These are phyloP conservation scores for Solanum medicagineum DNA, from an alignment of 257 asterid species.

Conservation along the genomic window DNA sequence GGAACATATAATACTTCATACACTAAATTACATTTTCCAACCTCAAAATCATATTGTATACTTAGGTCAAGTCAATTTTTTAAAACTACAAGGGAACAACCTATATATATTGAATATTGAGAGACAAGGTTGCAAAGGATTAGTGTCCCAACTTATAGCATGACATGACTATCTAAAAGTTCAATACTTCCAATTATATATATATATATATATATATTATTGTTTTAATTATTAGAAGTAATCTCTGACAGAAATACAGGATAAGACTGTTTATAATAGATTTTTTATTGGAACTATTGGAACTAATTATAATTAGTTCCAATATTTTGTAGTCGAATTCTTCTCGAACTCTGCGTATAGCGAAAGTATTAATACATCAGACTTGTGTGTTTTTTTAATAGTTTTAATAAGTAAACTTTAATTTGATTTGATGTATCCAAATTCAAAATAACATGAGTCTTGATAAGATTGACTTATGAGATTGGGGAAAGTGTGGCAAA, in stretches of 20 bases:
- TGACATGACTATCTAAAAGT: background rate
- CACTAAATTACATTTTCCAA: background rate
- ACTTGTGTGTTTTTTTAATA: too few species aligned
- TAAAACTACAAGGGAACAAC: too few species aligned
- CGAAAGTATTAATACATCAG: too few species aligned
- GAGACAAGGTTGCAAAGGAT: background rate
- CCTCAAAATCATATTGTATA: background rate
- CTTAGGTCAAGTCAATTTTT: background rate
- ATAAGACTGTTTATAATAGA: too few species aligned
- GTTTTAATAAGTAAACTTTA: background rate
- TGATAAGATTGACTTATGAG: background rate
- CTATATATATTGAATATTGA: background rate
- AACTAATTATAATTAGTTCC: too few species aligned
- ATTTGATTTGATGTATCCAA: background rate
- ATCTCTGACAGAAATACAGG: too few species aligned
- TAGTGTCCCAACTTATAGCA: background rate
- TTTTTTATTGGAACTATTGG: too few species aligned
- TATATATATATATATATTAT: too few species aligned
- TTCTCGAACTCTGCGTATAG: fast-evolving
- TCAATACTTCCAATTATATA: background rate
- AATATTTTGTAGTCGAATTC: fast-evolving
- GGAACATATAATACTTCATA: background rate
- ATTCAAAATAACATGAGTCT: background rate
- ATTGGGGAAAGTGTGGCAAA: background rate
- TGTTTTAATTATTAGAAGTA: too few species aligned